These are phyloP conservation scores for Kwoniella mangroviensis DNA, from an alignment of 768 basidiomycete species.

Conservation along the genomic window DNA sequence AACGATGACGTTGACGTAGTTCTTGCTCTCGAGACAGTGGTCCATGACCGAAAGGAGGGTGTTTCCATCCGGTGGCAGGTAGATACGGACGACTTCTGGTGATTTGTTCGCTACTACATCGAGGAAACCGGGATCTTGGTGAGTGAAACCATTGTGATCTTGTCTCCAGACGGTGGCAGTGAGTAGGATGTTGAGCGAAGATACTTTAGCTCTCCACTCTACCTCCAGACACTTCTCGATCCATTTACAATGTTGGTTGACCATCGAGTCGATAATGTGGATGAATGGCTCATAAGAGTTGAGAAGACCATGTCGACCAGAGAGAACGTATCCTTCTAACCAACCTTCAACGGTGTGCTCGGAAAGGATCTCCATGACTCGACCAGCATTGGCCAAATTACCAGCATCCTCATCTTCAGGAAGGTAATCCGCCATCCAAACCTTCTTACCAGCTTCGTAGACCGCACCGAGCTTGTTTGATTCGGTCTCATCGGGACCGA, in stretches of 20 bases:
- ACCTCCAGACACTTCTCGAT: constrained; percentile 73
- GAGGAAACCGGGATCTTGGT: constrained; percentile 72
- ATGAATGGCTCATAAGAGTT: constrained; percentile 85
- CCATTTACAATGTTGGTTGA: constrained; percentile 74
- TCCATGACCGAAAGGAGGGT: constrained; percentile 81
- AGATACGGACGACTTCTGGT: constrained; percentile 53
- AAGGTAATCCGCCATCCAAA: constrained; percentile 71
- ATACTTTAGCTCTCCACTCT: constrained; percentile 65
- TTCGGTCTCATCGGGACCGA: constrained; percentile 68
- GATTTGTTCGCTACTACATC: constrained; percentile 80
- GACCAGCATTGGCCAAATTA: constrained; percentile 63
- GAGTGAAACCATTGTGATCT: constrained; percentile 80
- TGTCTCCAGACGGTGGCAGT: constrained; percentile 80
- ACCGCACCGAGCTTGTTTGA: constrained; percentile 84
- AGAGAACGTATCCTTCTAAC: constrained; percentile 89
- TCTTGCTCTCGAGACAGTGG: constrained; percentile 79
- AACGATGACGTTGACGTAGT: constrained; percentile 70
- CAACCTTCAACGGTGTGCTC: constrained; percentile 60
- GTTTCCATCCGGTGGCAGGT: constrained; percentile 85
- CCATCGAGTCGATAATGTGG: constrained; percentile 72
- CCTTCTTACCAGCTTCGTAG: constrained; percentile 63
- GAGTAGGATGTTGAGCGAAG: constrained; percentile 69
- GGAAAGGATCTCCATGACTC: constrained; percentile 78
- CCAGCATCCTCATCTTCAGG: constrained; percentile 67
- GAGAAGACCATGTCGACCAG: constrained; percentile 74